A percentile compares a stretch with the other conserved stretches of the same genome.
phyloP scores from a whole-genome alignment of 768 basidiomycete species.

The Naganishia vaughanmartiniae region DNA sequence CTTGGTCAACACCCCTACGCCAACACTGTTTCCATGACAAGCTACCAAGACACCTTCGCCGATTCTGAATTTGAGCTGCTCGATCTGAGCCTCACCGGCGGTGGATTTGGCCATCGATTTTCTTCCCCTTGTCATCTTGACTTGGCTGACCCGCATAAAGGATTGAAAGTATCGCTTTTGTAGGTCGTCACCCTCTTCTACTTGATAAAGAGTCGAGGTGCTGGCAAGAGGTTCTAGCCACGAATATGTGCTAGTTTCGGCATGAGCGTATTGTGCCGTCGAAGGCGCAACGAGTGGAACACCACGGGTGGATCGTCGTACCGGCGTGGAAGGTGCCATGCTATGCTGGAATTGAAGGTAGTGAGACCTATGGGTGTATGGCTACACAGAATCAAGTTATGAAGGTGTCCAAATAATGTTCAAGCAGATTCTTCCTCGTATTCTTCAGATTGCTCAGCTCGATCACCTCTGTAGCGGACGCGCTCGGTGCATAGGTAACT shows the following conservation, averaged over 20 bases:
- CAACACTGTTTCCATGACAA: slow-evolving; percentile 44
- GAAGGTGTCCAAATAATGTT: no score
- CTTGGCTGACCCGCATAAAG: slow-evolving; percentile 19
- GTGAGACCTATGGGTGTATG: no score
- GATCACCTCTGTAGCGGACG: no score
- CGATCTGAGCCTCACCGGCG: slow-evolving; percentile 3
- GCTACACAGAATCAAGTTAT: no score
- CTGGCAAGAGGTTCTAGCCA: slow-evolving; percentile 22
- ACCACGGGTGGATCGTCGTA: slow-evolving; percentile 29
- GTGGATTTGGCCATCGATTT: neutral
- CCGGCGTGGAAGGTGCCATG: slow-evolving; percentile 20
- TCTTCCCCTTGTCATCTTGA: slow-evolving; percentile 1
- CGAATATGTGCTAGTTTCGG: slow-evolving; percentile 4
- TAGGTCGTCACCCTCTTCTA: slow-evolving; percentile 2
- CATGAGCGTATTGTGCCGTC: slow-evolving; percentile 10
- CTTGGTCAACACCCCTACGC: slow-evolving; percentile 43
- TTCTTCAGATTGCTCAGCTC: no score
- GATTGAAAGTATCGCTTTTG: slow-evolving; percentile 12
- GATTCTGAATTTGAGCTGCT: slow-evolving; percentile 37
- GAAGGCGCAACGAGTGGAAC: slow-evolving; percentile 28
- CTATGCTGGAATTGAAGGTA: neutral
- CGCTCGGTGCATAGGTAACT: no score
- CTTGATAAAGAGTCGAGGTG: neutral
- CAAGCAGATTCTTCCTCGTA: no score
- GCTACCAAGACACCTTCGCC: slow-evolving; percentile 48